These are phyloP conservation scores for Phialophora verrucosa DNA, from an alignment of 2,329 filamentous ascomycete genomes.

Conservation along the genomic window DNA sequence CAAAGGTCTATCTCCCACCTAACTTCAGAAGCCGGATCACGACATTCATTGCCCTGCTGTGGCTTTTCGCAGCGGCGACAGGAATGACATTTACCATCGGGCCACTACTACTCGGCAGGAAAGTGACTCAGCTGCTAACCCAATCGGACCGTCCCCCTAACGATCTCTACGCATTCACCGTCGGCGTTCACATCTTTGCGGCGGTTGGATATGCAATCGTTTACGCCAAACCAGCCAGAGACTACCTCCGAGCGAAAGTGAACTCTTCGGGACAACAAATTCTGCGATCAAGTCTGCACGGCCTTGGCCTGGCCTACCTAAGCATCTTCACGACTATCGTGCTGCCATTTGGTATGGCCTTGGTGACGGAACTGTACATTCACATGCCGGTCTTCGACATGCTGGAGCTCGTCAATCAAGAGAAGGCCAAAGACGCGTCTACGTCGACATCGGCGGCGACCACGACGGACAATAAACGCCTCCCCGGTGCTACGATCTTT, in stretches of 20 bases:
- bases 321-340: slow-evolving; percentile 76
- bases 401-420: slow-evolving; percentile 47
- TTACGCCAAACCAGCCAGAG: slow-evolving; percentile 47
- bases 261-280: slow-evolving; percentile 32
- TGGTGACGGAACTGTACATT: slow-evolving; percentile 85
- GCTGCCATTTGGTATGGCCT: slow-evolving; percentile 78
- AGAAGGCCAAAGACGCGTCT: slow-evolving; percentile 8
- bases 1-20: slow-evolving; percentile 81
- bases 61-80: slow-evolving; percentile 88
- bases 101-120: slow-evolving; percentile 82
- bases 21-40: slow-evolving; percentile 80
- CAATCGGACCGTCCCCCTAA: slow-evolving; percentile 78
- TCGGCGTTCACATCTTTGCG: slow-evolving; percentile 82
- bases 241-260: slow-evolving; percentile 24
- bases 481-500: slow-evolving; percentile 68
- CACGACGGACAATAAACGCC: not conserved
- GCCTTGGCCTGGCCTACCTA: slow-evolving; percentile 71
- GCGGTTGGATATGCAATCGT: slow-evolving; percentile 67
- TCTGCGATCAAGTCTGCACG: slow-evolving; percentile 40
- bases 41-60: slow-evolving; percentile 86
- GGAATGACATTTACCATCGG: slow-evolving; percentile 85
- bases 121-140: slow-evolving; percentile 74
- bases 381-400: slow-evolving; percentile 86
- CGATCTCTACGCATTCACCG: slow-evolving; percentile 94
- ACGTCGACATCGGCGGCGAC: not conserved